Evolutionary conservation across 805 yeast genomes (phyloP), one percentile per base, ranked within the genome.

Genomic region (Starmerella apicola): DNA sequence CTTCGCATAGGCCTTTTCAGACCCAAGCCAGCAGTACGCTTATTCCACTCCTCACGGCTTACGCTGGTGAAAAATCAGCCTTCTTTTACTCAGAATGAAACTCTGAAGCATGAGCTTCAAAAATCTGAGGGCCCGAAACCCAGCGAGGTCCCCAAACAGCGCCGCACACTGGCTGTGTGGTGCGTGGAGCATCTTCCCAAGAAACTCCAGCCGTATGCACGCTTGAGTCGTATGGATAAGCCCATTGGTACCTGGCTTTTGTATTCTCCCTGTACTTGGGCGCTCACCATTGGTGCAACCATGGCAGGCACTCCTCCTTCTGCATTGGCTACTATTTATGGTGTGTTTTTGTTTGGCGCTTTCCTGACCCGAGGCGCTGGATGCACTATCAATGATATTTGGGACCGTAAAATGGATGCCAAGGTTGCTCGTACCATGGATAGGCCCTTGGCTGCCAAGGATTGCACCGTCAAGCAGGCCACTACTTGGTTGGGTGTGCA

Each of bases 301-400:
- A 60, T 76, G 2, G 61, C 75, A 2, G 45, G 46, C 12, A 94
- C 95, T 0, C 78, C 95, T 0, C 39, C 84, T 1, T 44, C 71
- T 0, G 68, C 75, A 1, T 78, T 88, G 0, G 43, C 68, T 0
- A 71, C 69, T 53, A 82, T 78, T 54, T 56, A 83, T 25, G 68
- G 73, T 0, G 62, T 85, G 12, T 91, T 85, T 56, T 76, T 88
- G 4, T 65, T 79, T 3, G 99, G 99, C 12, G 72, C 96, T 0
- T 53, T 86, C 29, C 68, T 88, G 15, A 91, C 93, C 94, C 72
- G 99, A 59, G 95, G 97, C 21, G 96, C 95, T 1, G 99, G 98
- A 0, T 91, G 99, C 58, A 86, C 95, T 0, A 78, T 91, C 40
- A 91, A 91, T 57, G 99, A 91, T 60, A 66, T 88, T 33, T 66